Base-by-base conservation (phyloP, 257 asterid genomes). In the Handroanthus guayacan region DNA sequence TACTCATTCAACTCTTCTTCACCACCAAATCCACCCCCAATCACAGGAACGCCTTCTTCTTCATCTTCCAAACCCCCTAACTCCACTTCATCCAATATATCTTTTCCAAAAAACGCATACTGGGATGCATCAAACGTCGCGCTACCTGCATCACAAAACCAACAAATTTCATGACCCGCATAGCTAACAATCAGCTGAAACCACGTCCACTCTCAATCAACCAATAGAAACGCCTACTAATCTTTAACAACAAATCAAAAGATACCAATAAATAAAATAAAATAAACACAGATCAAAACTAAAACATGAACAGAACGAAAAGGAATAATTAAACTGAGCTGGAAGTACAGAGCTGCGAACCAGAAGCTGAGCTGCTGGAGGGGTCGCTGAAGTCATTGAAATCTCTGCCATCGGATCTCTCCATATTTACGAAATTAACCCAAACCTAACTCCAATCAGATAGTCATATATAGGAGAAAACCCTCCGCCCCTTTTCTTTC, bases 101-200 rank as follows among this genome's bases (percentile, higher is more conserved):
- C 97, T 69, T 87, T 87, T 68, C 96, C 97, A 54, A 94, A 94
- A 76, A 92, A 92, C 11, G 89, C 91, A 72, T 94, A 92, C 76
- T 89, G 98, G 2, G 98, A 90, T 25, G 99, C 98, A 80, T 94
- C 97, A 47, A 94, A 92, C 80, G 83, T 69, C 52, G 83, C 82
- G 75, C 82, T 78, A 80, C 85, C 97, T 89, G 91, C 90, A 75
- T 55, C 70, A 71, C 17, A 31, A 14, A 70, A 65, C 20, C 50
- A 73, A 57, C 81, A 67, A 69, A 82, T 62, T 44, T 57, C 75
- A 39, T 56, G 55, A 13, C 48, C 45, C 37, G 43, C 52, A 67
- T 3, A 25, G 2, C 43, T 65, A 52, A 44, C 31, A 38, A n/a
- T 50, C 47, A 68, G 16, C 81, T 43, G 12, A 54, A 80, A 66